Evolutionary conservation across 2,329 filamentous ascomycete genomes (phyloP), one percentile per base, ranked within the genome.

Genomic region (Verticillium nubilum): DNA sequence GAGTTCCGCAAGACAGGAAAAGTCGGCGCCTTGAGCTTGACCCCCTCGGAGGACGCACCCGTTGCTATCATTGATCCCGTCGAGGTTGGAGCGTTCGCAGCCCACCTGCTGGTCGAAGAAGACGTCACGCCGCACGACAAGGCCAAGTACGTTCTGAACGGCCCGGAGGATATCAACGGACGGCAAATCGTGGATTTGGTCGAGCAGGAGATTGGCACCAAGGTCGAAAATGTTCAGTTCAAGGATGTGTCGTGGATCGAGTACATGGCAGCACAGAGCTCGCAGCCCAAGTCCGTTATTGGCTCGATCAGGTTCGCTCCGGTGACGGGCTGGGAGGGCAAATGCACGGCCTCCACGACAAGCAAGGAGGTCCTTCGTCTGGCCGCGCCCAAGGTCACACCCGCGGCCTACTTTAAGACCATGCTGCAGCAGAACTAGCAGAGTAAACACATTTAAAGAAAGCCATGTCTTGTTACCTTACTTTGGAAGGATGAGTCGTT

Each of bases 91-190:
- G 52, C 64, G 7, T 52, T 76, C 53, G 75, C 73, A 2, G 75
- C 74, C 5, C 66, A 67, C 54, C 69, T 78, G 1, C 56, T 77
- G 9, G 55, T 62, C 4, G 62, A 67, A n/a, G 65, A 72, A 0
- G 66, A 77, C 23, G 25, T 60, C 12, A 23, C 63, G 2, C 26
- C 25, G 3, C 71, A 77, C 33, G 69, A 72, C 57, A 65, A 66
- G 15, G 68, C 69, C 4, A 72, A 65, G 57, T 77, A 76, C 33
- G 67, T 75, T 15, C 15, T 77, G 19, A 78, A 75, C 60, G 74
- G 76, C 1, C 74, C 74, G 0, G 70, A 73, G 55, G 73, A 76
- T 37, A 65, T 77, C 7, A 75, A 69, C 3, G 75, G 75, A 1
- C 59, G 62, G 2, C 61, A 74, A 28, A 59, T 76, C 53, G 70